These are phyloP conservation scores for Wilhelminamyces savonicus DNA, from an alignment of 805 yeast species.

Conservation along the genomic window DNA sequence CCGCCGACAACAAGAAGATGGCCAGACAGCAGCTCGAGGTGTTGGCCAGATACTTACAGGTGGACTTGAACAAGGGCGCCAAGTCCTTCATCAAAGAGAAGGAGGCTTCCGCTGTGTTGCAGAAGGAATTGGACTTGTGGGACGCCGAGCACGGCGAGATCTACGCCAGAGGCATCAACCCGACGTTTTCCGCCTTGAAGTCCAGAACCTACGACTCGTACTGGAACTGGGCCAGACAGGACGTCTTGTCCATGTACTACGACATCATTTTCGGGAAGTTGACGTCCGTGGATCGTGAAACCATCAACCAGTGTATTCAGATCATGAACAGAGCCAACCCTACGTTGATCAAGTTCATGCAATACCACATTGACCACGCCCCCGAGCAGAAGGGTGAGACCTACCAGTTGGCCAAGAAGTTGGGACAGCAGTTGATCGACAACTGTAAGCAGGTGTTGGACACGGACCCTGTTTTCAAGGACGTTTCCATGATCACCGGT, in stretches of 20 bases:
- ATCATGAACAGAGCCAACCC: conserved; percentile 97
- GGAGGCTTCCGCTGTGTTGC: conserved; percentile 77
- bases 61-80: conserved; percentile 88
- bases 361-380: conserved; percentile 77
- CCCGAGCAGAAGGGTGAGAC: conserved; percentile 86
- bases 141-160: conserved; percentile 80
- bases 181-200: conserved; percentile 85
- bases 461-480: conserved; percentile 89
- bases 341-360: conserved; percentile 92
- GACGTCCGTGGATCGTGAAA: conserved; percentile 89
- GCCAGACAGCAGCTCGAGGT: conserved; percentile 82
- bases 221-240: conserved; percentile 99
- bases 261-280: conserved; percentile 94
- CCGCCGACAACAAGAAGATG: conserved; percentile 61
- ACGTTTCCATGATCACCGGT: conserved; percentile 89
- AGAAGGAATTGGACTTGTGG: conserved; percentile 88
- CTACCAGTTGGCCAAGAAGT: conserved; percentile 79
- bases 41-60: conserved; percentile 88
- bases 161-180: conserved; percentile 86
- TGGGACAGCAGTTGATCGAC: conserved; percentile 91
- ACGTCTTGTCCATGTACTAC: conserved; percentile 85
- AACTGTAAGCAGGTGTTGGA: conserved; percentile 85
- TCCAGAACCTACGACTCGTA: conserved; percentile 95
- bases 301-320: conserved; percentile 91
- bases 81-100: conserved; percentile 76